Conservation (phyloP, 805 yeast genomes). For the Hanseniaspora vineae region DNA sequence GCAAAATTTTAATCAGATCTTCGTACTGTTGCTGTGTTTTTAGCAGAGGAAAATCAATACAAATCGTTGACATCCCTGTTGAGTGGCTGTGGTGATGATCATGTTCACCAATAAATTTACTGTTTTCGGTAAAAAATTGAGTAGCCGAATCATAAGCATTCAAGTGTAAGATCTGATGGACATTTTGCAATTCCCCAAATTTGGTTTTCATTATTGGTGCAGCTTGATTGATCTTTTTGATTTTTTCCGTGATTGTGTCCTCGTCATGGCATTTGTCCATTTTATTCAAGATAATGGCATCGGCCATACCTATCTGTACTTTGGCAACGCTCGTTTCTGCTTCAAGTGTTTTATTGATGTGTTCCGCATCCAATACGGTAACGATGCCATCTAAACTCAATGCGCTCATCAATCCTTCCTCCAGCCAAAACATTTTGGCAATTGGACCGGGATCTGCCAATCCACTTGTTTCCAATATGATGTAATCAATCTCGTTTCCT, state of each 20-base stretch:
- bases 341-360: conserved; percentile 49
- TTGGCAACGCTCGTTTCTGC: conserved; percentile 64
- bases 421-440: conserved; percentile 96
- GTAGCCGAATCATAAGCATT: conserved; percentile 53
- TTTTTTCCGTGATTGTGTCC: conserved; percentile 17
- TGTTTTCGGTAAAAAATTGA: conserved; percentile 2
- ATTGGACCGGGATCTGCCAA: conserved; percentile 97
- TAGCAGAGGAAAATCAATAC: conserved; percentile 33
- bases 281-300: conserved; percentile 68
- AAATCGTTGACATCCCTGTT: conserved; percentile 40
- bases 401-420: conserved; percentile 71
- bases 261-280: conserved; percentile 37
- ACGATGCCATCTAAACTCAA: conserved; percentile 87
- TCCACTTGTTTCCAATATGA: conserved; percentile 90
- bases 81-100: conserved; percentile 29
- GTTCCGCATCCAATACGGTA: conserved; percentile 69
- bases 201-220: conserved; percentile 57
- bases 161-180: conserved; percentile 56
- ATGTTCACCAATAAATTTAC: too few relatives aligned
- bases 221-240: conserved; percentile 47
- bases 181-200: conserved; percentile 56
- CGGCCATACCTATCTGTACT: conserved; percentile 83
- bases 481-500: conserved; percentile 70
- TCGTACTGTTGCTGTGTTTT: conserved; percentile 26
- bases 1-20: conserved; percentile 50